phyloP scores from a whole-genome alignment of 768 basidiomycete genomes.

The Gymnopilus junonius region DNA sequence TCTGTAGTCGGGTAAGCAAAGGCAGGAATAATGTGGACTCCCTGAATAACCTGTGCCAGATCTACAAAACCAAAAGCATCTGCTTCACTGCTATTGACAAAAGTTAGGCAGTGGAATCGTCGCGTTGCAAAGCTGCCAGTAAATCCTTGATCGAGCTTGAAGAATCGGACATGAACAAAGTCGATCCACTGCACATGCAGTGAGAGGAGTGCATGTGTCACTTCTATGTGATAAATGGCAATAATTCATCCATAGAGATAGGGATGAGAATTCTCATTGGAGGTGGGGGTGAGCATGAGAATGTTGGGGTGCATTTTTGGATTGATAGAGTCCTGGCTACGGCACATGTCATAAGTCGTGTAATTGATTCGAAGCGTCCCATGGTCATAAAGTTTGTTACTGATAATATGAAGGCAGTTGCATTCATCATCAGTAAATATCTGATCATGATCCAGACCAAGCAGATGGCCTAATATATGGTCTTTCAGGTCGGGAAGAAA shows the following conservation, averaged over 20 bases:
- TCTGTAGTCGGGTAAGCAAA: conserved; percentile 1
- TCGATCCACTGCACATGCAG: background rate
- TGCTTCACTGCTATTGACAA: background rate
- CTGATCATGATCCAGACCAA: background rate
- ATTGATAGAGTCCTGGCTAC: background rate
- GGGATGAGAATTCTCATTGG: conserved; percentile 19
- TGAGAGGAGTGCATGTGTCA: background rate
- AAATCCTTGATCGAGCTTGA: background rate
- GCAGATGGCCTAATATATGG: background rate
- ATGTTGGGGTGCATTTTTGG: background rate
- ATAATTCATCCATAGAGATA: conserved; percentile 27
- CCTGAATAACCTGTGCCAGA: conserved; percentile 15
- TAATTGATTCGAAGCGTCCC: background rate
- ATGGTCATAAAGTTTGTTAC: background rate
- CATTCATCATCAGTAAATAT: background rate
- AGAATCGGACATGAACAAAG: conserved; percentile 8
- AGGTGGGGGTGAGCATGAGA: background rate
- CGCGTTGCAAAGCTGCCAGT: background rate
- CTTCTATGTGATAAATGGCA: conserved; percentile 26
- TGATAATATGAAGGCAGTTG: background rate
- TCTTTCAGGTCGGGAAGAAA: background rate
- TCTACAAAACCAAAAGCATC: conserved; percentile 23
- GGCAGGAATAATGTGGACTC: conserved; percentile 17
- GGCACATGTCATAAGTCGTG: background rate
- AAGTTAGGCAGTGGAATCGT: conserved; percentile 6